Evolutionary conservation across 371 early-diverging fungal genomes (phyloP), one percentile per base, ranked within the genome.

Genomic region (Mucor ambiguus): DNA sequence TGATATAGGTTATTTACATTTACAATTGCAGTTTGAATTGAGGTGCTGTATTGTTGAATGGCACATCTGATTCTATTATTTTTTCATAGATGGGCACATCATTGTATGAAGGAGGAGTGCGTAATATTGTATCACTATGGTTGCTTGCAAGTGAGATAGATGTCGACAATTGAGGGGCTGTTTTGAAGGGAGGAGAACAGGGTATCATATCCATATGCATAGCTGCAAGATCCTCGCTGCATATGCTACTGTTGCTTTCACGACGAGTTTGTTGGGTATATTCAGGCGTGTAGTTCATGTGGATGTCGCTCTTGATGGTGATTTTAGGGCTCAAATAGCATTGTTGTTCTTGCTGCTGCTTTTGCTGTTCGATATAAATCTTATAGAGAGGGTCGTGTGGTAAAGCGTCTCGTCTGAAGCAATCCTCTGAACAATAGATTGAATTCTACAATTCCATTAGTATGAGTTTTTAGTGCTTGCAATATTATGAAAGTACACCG

Each of bases 391-490:
- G 41, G 46, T 70, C 60, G 22, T 58, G 63, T 18, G 12, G 20
- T 22, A 68, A 35, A 11, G 72, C 72, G 30, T 75, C 75, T 38
- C 43, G 58, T 54, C 37, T 61, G 26, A 63, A 58, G 29, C 75
- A 75, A 30, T 60, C 64, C 49, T 75, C 75, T 49, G 69, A 69
- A 24, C 75, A 75, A 59, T 75, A 75, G 11, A 75, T 66, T 3
- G 70, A 64, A 28, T 69, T 59, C 75, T 75, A 49, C 49, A n/a
- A 49, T 18, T 32, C 16, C 16, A 14, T 43, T 3, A 1, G 16
- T 4, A 18, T 58, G 18, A 58, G 58, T 46, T 46, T 20, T 20
- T 20, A 9, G 22, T 9, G 20, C 7, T 46, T 11, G 10, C 18
- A 41, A 18, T 18, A 37, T 4, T 38, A 58, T 5, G 2, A 59